Percentiles rank a stretch among this genome's conserved stretches.
phyloP scores from a whole-genome alignment of 179 eudicot species.

The Beta corolliflora region DNA sequence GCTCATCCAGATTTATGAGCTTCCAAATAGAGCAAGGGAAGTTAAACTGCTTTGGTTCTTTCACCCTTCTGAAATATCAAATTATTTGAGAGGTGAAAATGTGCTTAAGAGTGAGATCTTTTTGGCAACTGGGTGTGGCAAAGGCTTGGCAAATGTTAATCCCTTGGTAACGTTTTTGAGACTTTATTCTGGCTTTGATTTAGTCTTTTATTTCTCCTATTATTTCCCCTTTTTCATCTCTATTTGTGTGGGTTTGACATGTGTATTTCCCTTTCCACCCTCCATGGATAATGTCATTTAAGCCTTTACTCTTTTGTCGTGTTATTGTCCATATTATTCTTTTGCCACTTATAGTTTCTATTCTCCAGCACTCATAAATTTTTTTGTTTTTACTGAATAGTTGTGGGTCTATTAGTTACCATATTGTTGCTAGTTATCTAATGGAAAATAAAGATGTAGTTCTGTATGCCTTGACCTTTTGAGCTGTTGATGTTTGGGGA shows the following conservation, averaged over 20 bases:
- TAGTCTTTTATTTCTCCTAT: neutral
- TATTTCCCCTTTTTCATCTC: neutral
- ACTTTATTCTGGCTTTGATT: neutral
- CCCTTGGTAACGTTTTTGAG: constrained; percentile 56
- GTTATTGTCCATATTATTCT: neutral
- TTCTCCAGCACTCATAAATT: neutral
- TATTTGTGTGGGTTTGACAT: neutral
- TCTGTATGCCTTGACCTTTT: neutral
- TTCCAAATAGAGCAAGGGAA: constrained; percentile 37
- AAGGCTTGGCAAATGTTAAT: constrained; percentile 50
- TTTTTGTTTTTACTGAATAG: neutral
- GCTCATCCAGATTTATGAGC: constrained; percentile 61
- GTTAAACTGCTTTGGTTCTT: constrained; percentile 80
- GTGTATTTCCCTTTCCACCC: neutral
- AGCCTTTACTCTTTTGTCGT: neutral
- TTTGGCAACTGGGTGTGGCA: constrained; percentile 65
- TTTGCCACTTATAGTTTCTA: neutral
- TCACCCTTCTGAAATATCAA: constrained; percentile 54
- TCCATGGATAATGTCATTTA: neutral
- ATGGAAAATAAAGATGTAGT: neutral
- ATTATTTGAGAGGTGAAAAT: constrained; percentile 39
- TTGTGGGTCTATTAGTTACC: neutral
- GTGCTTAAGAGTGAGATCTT: constrained; percentile 56
- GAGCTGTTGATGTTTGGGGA: neutral
- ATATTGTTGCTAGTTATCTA: neutral